Conservation (phyloP, 306 rosid genomes). For the Alnus glutinosa region DNA sequence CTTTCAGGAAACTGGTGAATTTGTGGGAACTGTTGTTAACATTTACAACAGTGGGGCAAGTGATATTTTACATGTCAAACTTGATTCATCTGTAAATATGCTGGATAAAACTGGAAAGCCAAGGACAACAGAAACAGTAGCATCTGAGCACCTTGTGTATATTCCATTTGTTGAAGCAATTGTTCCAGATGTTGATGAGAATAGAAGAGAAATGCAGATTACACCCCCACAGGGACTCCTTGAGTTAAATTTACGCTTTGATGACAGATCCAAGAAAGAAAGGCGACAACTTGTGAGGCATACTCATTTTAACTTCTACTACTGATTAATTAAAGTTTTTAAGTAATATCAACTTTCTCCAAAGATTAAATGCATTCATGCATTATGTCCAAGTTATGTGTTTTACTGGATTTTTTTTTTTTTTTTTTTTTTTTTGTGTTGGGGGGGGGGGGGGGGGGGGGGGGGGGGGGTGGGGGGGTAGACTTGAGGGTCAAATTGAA, state of each 20-base stretch:
- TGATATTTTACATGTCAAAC: constrained; percentile 78
- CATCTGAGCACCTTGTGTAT: constrained; percentile 69
- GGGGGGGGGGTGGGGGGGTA: not conserved
- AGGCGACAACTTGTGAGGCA: constrained; percentile 94
- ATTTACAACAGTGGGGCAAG: constrained; percentile 77
- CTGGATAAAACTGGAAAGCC: constrained; percentile 60
- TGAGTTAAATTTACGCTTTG: constrained; percentile 73
- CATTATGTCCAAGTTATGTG: not conserved
- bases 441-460: not conserved
- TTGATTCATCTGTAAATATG: constrained; percentile 58
- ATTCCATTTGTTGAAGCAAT: constrained; percentile 94
- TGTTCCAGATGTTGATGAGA: constrained; percentile 83
- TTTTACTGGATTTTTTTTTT: not conserved
- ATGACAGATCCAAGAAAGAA: constrained; percentile 91
- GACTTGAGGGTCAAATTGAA: not conserved
- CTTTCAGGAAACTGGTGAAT: constrained; percentile 72
- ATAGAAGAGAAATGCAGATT: constrained; percentile 69
- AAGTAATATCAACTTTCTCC: not conserved
- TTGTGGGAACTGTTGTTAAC: constrained; percentile 68
- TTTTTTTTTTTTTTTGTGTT: not conserved
- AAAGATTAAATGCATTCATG: not conserved
- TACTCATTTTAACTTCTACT: constrained; percentile 45
- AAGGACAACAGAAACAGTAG: constrained; percentile 47
- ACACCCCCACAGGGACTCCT: constrained; percentile 96
- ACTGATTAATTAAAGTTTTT: constrained; percentile 21